These are phyloP conservation scores for Neofusicoccum sp. DNA, from an alignment of 2,329 filamentous ascomycete species.

Conservation along the genomic window DNA sequence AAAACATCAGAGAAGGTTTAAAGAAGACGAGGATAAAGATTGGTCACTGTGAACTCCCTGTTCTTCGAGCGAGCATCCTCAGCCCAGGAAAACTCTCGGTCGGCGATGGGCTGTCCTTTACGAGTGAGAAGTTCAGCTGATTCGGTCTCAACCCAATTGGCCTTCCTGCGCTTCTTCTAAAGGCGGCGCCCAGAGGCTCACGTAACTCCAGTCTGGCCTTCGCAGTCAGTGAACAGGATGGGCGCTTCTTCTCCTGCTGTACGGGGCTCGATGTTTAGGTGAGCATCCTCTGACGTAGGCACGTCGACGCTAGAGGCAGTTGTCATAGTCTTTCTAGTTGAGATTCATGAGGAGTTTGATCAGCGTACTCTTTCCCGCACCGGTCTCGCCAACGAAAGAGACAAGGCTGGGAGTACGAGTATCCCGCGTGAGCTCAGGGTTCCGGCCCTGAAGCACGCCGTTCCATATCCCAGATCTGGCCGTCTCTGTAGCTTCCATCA, in stretches of 20 bases:
- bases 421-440: constrained; percentile 16
- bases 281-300: constrained; percentile 55
- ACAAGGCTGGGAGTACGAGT: constrained; percentile 42
- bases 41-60: constrained; percentile 41
- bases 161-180: constrained; percentile 10
- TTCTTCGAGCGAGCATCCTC: constrained; percentile 27
- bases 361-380: constrained; percentile 54
- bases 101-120: not conserved
- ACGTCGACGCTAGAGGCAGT: constrained; percentile 42
- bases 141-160: not conserved
- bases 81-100: constrained; percentile 27
- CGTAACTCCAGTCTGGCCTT: constrained; percentile 56
- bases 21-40: constrained; percentile 45
- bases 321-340: not conserved
- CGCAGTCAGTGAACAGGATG: constrained; percentile 56
- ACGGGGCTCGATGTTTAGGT: constrained; percentile 55
- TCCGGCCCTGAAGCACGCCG: not conserved
- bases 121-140: not conserved
- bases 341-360: constrained; percentile 53
- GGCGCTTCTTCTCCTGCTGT: constrained; percentile 44
- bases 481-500: constrained; percentile 19
- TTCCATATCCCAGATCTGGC: constrained; percentile 22
- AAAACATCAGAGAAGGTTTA: constrained; percentile 50
- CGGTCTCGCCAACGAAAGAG: constrained; percentile 51
- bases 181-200: constrained; percentile 33